Base-by-base conservation (phyloP, 2,329 filamentous ascomycete species). In the Colletotrichum lini region DNA sequence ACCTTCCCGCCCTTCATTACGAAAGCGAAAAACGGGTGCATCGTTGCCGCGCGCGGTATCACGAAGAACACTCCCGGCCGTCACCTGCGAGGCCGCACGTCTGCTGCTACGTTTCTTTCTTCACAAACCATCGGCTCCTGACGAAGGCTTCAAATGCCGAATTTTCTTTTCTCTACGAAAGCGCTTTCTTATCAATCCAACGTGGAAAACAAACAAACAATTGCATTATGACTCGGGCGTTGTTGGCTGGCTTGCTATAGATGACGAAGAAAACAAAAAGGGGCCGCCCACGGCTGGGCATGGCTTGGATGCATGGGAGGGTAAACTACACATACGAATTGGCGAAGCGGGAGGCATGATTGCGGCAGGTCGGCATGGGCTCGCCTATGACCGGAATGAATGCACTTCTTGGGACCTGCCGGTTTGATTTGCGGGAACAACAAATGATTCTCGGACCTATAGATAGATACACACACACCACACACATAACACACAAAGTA, bases 151-250 rank as follows among this genome's bases (percentile, higher is more conserved):
- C 38, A 45, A 23, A 45, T 7, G 52, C 38, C 18, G 21, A 3
- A 23, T 23, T 42, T 23, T 45, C 21, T 56, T 72, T 68, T 69
- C 68, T 72, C 52, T 69, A 69, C 65, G 65, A 62, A 56, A 54
- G 30, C 45, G 6, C 26, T 30, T 49, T 53, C 53, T 49, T 49
- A 69, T 68, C 72, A 56, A 72, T 69, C 60, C 52, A 42, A 44
- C 30, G 18, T n/a, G 67, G 63, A 40, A 45, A 45, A 30, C 63
- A 57, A 44, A 72, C 42, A 63, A 30, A 42, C 35, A 66, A 26
- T 57, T 69, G 65, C 70, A 70, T 73, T 40, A 65, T 62, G 65
- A 70, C 26, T 45, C 42, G 35, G 72, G 72, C 72, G 72, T 73
- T 73, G 61, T 60, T 42, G 72, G 61, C 23, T 73, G 47, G 61